Percentiles rank a stretch among this genome's conserved stretches.
Conservation (phyloP, 805 yeast species). For the Lachancea sp. region DNA sequence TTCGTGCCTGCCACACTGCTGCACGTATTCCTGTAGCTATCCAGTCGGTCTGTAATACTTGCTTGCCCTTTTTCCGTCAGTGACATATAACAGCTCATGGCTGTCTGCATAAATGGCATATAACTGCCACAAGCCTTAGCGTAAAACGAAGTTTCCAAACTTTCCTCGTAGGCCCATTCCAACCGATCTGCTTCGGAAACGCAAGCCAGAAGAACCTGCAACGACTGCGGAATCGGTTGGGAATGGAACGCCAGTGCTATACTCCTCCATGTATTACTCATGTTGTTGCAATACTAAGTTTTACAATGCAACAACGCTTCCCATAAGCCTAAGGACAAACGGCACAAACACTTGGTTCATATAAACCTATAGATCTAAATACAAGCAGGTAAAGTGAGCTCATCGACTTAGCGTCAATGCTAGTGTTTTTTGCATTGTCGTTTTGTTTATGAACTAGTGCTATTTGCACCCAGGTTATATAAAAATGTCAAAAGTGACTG, state of each 20-base stretch:
- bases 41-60: not conserved
- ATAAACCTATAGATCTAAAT: too few relatives aligned
- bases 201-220: slow-evolving; percentile 5
- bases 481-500: not conserved
- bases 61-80: not conserved
- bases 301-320: not conserved
- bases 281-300: not conserved
- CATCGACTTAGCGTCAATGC: too few relatives aligned
- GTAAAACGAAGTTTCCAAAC: slow-evolving; percentile 2
- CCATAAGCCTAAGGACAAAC: too few relatives aligned
- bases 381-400: too few relatives aligned
- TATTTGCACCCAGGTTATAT: not conserved
- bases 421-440: too few relatives aligned
- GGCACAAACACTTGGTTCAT: too few relatives aligned
- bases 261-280: not conserved
- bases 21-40: slow-evolving; percentile 2
- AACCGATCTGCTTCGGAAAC: slow-evolving; percentile 2
- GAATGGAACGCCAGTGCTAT: slow-evolving; percentile 7
- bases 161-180: slow-evolving; percentile 1
- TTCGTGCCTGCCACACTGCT: not conserved
- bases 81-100: slow-evolving; percentile 8
- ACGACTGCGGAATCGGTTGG: slow-evolving; percentile 1
- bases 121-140: slow-evolving; percentile 9
- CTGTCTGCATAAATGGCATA: slow-evolving; percentile 10
- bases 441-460: too few relatives aligned